Percentiles rank a stretch among this genome's conserved stretches.
phyloP scores from a whole-genome alignment of 2,329 filamentous ascomycete species.

The Paraphoma sp. region DNA sequence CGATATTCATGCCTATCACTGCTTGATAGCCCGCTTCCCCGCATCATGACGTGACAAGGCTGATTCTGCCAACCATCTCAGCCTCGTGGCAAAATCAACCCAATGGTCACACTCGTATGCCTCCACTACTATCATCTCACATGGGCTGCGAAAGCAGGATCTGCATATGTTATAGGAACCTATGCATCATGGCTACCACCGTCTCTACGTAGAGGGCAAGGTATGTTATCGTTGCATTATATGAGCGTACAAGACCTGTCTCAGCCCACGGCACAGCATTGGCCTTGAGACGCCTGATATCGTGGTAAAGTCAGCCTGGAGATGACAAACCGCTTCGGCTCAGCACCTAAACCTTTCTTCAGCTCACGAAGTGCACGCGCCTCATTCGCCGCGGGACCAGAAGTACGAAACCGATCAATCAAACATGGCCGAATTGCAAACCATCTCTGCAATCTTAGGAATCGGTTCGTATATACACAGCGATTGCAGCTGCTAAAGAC shows the following conservation, averaged over 20 bases:
- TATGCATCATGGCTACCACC: neutral
- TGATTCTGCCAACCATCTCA: neutral
- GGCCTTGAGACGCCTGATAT: neutral
- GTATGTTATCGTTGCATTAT: no score
- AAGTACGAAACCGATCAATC: neutral
- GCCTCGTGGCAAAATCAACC: neutral
- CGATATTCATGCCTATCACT: neutral
- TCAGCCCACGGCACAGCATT: neutral
- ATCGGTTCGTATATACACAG: neutral
- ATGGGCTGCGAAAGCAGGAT: neutral
- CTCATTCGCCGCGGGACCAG: no score
- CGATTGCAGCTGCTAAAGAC: neutral
- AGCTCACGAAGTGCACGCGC: no score
- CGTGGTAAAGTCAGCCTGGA: neutral
- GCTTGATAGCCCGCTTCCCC: neutral
- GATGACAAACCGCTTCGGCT: neutral
- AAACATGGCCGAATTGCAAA: neutral
- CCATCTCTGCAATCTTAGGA: neutral
- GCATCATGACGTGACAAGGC: neutral
- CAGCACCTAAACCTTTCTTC: no score
- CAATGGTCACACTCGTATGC: neutral
- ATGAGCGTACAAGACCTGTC: no score
- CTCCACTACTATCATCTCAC: neutral
- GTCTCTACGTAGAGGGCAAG: neutral
- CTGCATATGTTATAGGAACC: neutral